Base-by-base conservation (phyloP, 495 filamentous ascomycete species). In the Penicillium atrosanguineum region DNA sequence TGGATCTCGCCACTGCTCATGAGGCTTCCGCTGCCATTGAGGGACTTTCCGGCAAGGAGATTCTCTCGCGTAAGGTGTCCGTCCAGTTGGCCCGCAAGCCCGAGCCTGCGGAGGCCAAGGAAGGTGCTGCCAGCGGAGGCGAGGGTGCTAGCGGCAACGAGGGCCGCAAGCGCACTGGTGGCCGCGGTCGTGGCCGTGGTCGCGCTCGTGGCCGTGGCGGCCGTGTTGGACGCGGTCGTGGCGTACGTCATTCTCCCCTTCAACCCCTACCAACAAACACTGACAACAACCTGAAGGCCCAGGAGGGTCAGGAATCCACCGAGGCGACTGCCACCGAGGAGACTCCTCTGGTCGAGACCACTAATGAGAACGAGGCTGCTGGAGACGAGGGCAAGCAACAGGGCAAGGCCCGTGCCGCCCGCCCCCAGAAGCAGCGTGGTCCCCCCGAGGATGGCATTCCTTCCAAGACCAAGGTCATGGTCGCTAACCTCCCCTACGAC, bases 391-490 rank as follows among this genome's bases (percentile, higher is more conserved):
- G 80, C 53, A 75, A 72, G 65, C 63, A 67, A 31, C 31, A 62
- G 46, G 66, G 63, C 44, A 80, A 81, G 69, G 57, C 74, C 52
- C 75, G 72, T 63, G 69, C 65, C 52, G 71, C 73, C 31, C 77
- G 76, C 48, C 67, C 72, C 56, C 78, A 79, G 65, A 77, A 79
- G 68, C 79, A 96, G 80, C 92, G 94, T 68, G 94, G 94, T 40
- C 94, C 94, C 44, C 94, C 94, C 21, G 94, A 96, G 71, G 95
- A 98, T 72, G 94, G 94, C 55, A 91, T 98, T 63, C 90, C 95
- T 12, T 96, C 91, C 72, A 95, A 96, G 85, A 98, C 87, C 77
- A 98, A 98, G 87, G 91, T 98, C 76, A 98, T 98, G 94, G 94
- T 98, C 60, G 94, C 94, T 59, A 98, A 98, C 79, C 83, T 98